Base-by-base conservation (phyloP, 352 stramenopile species). In the Phytopythium montanum region DNA sequence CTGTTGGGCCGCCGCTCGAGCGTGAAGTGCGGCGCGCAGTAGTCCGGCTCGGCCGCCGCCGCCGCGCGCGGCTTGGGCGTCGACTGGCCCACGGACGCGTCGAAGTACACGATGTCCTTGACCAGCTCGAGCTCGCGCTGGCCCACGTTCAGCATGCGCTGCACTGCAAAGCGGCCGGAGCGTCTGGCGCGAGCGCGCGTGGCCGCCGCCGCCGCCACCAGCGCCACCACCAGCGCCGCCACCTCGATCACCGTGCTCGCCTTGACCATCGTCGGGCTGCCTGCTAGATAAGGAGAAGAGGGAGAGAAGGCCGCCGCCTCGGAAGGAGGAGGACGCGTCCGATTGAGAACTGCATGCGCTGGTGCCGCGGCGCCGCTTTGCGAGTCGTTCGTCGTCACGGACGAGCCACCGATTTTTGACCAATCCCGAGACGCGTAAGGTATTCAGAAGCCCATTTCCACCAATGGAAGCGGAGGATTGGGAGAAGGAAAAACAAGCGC, bases 101-200 rank as follows among this genome's bases (percentile, higher is more conserved):
- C 85, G 64, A 94, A 89, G 72, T 92, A 90, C 64, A 92, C 77
- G 56, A 90, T 89, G 65, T 94, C 77, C 65, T 91, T 84, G 56
- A 94, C 85, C 36, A 94, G 69, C 72, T 88, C 79, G 25, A 88
- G 69, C 63, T 94, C 84, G 59, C 78, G 80, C 55, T 69, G 62
- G 57, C 85, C 76, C 25, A 70, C 70, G 34, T 78, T 69, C 26
- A 73, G 55, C 45, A 73, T 68, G 59, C 80, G 66, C 62, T 85
- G 66, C 56, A 79, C 65, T 61, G 68, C 64, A 56, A 75, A 73
- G 39, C 64, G 66, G 62, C 71, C 70, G 34, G 61, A 64, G 36
- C 73, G 69, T 64, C 81, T 65, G 59, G 78, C 75, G 41, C 78
- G 81, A 62, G 50, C 61, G 53, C 71, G 75, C 41, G 79, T 81